phyloP scores from a whole-genome alignment of 495 filamentous ascomycete genomes.

The Neurospora discreta region DNA sequence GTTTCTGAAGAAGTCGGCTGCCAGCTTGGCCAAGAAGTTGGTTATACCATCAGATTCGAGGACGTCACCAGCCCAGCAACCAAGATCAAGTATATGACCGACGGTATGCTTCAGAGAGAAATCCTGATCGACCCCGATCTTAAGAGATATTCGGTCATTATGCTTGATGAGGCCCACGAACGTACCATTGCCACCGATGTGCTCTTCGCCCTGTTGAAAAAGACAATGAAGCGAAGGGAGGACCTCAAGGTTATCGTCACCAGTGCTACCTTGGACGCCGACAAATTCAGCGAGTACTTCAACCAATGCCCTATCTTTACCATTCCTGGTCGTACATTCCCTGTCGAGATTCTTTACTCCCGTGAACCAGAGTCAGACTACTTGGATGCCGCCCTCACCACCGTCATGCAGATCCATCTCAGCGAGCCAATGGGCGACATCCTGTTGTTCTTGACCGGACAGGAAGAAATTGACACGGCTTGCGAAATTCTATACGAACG shows the following conservation, averaged over 20 bases:
- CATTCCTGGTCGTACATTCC: constrained; percentile 89
- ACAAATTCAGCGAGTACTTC: constrained; percentile 95
- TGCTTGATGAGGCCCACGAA: constrained; percentile 98
- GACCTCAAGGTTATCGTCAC: constrained; percentile 95
- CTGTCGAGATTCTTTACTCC: constrained; percentile 90
- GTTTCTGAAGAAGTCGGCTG: constrained; percentile 96
- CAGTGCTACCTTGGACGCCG: constrained; percentile 89
- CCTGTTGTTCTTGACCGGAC: constrained; percentile 87
- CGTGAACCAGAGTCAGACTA: constrained; percentile 95
- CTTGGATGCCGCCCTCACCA: constrained; percentile 85
- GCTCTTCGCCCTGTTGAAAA: constrained; percentile 87
- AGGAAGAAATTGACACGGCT: constrained; percentile 94
- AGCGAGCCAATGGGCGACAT: constrained; percentile 88
- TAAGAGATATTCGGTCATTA: constrained; percentile 85
- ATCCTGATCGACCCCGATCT: constrained; percentile 83
- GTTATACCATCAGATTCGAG: constrained; percentile 96
- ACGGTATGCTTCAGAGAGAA: constrained; percentile 95
- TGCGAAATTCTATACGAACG: constrained; percentile 89
- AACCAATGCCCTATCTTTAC: constrained; percentile 91
- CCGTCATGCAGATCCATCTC: constrained; percentile 97
- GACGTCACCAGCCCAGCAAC: constrained; percentile 84
- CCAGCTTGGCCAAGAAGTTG: constrained; percentile 80
- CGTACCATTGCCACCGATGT: constrained; percentile 94
- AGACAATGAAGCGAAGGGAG: constrained; percentile 72
- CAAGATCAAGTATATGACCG: constrained; percentile 98